Percentiles rank a stretch among this genome's conserved stretches.
Evolutionary conservation across 2,329 filamentous ascomycete species (phyloP).

Genomic region (Diaporthe caulivora): DNA sequence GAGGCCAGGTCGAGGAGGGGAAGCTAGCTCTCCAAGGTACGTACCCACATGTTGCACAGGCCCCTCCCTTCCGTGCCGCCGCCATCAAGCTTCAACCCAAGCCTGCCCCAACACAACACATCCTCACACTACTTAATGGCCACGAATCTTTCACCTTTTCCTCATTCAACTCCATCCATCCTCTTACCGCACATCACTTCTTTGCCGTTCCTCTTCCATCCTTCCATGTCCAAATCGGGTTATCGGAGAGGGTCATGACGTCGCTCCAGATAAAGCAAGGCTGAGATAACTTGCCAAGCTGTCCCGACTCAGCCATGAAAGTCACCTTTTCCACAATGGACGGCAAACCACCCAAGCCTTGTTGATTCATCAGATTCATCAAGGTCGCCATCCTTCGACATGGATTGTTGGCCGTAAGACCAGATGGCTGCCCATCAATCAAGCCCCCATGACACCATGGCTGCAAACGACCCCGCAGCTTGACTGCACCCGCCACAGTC

Average conservation of each 20-base stretch:
- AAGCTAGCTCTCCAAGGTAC: not conserved
- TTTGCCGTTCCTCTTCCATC: not conserved
- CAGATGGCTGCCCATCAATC: not conserved
- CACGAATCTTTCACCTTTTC: too few species aligned
- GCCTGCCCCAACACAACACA: too few species aligned
- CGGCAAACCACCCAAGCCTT: not conserved
- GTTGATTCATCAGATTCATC: not conserved
- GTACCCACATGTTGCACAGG: not conserved
- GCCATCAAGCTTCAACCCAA: not conserved
- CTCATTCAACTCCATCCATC: not conserved
- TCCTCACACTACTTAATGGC: not conserved
- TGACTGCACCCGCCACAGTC: not conserved
- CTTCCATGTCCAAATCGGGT: not conserved
- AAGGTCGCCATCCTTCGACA: not conserved
- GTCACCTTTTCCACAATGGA: not conserved
- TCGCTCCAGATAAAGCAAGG: not conserved
- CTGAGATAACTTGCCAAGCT: not conserved
- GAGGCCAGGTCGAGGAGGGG: not conserved
- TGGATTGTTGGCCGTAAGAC: not conserved
- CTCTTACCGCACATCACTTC: not conserved
- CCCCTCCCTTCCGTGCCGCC: not conserved
- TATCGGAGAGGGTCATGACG: not conserved
- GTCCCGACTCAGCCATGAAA: not conserved
- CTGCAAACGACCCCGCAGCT: slow-evolving; percentile 4
- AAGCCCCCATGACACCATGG: not conserved